Evolutionary conservation across 208 protist species (phyloP).

Genomic region (Sergeia podlipaevii): DNA sequence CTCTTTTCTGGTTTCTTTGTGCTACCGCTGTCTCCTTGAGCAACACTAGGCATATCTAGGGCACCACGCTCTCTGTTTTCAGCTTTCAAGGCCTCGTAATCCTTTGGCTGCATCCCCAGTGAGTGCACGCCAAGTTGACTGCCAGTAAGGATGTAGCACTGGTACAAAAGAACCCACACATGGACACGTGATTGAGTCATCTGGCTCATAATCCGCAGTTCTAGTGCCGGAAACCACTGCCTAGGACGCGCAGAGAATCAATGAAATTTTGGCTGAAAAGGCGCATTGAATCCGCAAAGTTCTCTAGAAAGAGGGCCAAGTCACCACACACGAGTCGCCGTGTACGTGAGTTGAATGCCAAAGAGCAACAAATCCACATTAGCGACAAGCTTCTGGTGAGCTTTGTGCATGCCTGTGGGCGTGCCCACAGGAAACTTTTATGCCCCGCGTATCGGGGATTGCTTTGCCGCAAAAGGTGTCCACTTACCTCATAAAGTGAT

Average conservation of each 20-base stretch:
- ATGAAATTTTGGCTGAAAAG: constrained; percentile 31
- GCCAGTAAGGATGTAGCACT: constrained; percentile 22
- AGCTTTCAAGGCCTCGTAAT: constrained; percentile 18
- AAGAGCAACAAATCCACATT: constrained; percentile 26
- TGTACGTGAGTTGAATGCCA: constrained; percentile 27
- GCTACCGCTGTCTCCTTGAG: too few species aligned
- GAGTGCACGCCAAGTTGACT: constrained; percentile 10
- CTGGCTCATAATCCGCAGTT: constrained; percentile 20
- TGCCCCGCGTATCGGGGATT: constrained; percentile 22
- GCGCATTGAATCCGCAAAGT: constrained; percentile 19
- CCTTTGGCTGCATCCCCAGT: constrained; percentile 9
- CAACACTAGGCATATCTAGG: too few species aligned
- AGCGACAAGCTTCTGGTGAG: constrained; percentile 19
- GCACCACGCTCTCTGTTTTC: background rate
- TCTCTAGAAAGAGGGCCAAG: constrained; percentile 20
- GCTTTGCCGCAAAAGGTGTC: constrained; percentile 17
- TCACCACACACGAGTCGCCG: constrained; percentile 12
- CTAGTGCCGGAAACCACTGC: constrained; percentile 26
- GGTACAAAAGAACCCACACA: constrained; percentile 20
- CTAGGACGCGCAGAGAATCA: constrained; percentile 22
- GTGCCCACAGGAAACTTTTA: constrained; percentile 14
- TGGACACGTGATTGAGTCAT: constrained; percentile 20
- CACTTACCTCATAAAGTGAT: constrained; percentile 29
- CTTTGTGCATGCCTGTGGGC: constrained; percentile 8
- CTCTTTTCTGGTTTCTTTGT: too few species aligned